Evolutionary conservation across 2,329 filamentous ascomycete species (phyloP).

Genomic region (Graphium sp.): DNA sequence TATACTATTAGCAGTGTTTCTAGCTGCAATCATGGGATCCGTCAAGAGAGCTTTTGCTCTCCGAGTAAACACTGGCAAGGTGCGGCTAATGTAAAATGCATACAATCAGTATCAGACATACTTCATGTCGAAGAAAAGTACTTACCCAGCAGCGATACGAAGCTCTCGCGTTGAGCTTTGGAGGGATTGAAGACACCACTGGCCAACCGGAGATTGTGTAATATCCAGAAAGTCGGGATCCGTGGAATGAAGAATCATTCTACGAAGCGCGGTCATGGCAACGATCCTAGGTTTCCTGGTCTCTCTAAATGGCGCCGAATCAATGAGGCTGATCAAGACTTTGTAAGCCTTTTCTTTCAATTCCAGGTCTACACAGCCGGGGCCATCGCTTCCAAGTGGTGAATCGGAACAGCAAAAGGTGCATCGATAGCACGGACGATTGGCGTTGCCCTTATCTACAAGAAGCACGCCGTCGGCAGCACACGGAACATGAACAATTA

Average conservation of each 20-base stretch:
- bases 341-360: conserved; percentile 20
- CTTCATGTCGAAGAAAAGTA: conserved; percentile 6
- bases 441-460: background rate
- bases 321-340: conserved; percentile 28
- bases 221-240: conserved; percentile 46
- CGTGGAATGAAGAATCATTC: conserved; percentile 50
- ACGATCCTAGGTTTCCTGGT: conserved; percentile 47
- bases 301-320: conserved; percentile 26
- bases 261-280: conserved; percentile 55
- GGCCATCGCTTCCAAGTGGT: background rate
- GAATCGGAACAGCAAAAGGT: conserved; percentile 2
- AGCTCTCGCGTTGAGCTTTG: conserved; percentile 75
- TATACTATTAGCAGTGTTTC: no score
- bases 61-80: conserved; percentile 49
- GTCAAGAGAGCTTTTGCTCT: background rate
- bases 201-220: conserved; percentile 48
- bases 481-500: conserved; percentile 41
- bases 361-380: background rate
- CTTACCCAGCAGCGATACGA: conserved; percentile 60
- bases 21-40: conserved; percentile 10
- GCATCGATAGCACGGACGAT: background rate
- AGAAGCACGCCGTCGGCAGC: conserved; percentile 28
- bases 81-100: conserved; percentile 29
- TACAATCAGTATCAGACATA: conserved; percentile 6
- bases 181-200: conserved; percentile 69